phyloP scores from a whole-genome alignment of 202 grass and related monocot species.

The Carex sylvatica region DNA sequence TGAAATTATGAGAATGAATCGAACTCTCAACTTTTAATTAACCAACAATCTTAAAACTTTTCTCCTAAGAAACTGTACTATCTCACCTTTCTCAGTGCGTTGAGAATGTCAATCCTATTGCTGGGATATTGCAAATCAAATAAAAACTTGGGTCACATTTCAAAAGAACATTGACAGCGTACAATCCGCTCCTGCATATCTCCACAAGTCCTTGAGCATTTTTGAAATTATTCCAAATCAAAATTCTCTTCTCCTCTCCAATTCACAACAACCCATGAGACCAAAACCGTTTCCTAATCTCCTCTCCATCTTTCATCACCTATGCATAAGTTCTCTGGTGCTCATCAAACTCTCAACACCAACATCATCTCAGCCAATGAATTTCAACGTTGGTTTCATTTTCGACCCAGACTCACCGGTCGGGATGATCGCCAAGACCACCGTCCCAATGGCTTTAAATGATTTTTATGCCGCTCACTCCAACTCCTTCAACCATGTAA shows the following conservation, averaged over 20 bases:
- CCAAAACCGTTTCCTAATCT: neutral
- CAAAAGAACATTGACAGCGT: neutral
- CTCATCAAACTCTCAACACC: neutral
- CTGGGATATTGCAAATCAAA: neutral
- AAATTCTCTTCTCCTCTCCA: no score
- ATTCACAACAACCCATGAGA: neutral
- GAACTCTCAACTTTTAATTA: no score
- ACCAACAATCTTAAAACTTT: no score
- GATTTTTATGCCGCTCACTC: slow-evolving; percentile 56
- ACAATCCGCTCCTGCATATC: no score
- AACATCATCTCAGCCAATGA: slow-evolving; percentile 18
- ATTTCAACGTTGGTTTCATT: slow-evolving; percentile 59
- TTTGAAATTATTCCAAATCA: no score
- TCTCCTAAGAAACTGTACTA: no score
- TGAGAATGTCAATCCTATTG: no score
- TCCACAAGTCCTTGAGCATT: no score
- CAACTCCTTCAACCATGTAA: slow-evolving; percentile 33
- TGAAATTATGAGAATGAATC: no score
- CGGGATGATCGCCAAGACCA: slow-evolving; percentile 48
- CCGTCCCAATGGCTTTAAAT: slow-evolving; percentile 49
- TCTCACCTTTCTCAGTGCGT: no score
- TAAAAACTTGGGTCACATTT: neutral
- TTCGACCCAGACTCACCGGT: slow-evolving; percentile 33
- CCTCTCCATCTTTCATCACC: slow-evolving; percentile 13
- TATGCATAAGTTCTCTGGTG: slow-evolving; percentile 16